Conservation (phyloP, 2,329 filamentous ascomycete species). For the Botryosphaeria dothidea region DNA sequence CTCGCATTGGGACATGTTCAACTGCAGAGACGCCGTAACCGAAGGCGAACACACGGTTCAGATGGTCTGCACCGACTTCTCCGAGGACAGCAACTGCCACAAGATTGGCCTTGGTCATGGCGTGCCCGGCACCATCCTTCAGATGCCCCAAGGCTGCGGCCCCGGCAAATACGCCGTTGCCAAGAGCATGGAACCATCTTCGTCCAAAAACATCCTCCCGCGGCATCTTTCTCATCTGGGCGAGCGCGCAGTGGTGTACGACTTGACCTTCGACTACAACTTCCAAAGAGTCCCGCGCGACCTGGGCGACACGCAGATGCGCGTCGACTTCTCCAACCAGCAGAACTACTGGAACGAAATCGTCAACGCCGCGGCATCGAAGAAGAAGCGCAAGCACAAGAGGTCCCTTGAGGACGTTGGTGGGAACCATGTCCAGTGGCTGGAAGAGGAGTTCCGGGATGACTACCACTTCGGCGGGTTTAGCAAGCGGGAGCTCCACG, state of each 20-base stretch:
- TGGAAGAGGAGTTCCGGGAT: slow-evolving; percentile 42
- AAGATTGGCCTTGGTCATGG: slow-evolving; percentile 41
- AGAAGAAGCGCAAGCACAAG: slow-evolving; percentile 28
- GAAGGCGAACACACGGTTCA: slow-evolving; percentile 37
- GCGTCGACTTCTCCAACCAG: slow-evolving; percentile 22
- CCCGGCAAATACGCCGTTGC: slow-evolving; percentile 44
- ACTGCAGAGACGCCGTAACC: slow-evolving; percentile 33
- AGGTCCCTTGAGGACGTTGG: slow-evolving; percentile 31
- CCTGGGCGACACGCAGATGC: slow-evolving; percentile 21
- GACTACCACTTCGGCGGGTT: slow-evolving; percentile 33
- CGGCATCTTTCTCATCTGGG: slow-evolving; percentile 24
- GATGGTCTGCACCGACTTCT: slow-evolving; percentile 41
- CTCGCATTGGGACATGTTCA: slow-evolving; percentile 47
- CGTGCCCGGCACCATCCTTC: slow-evolving; percentile 40
- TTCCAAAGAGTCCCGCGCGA: slow-evolving; percentile 19
- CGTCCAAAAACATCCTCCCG: slow-evolving; percentile 25
- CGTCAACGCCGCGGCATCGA: slow-evolving; percentile 23
- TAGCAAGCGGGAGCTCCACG: slow-evolving; percentile 32
- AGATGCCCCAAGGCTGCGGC: slow-evolving; percentile 46
- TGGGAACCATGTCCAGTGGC: slow-evolving; percentile 38
- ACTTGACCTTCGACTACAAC: slow-evolving; percentile 24
- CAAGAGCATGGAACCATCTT: slow-evolving; percentile 27
- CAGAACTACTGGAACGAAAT: slow-evolving; percentile 22
- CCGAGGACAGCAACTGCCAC: slow-evolving; percentile 39
- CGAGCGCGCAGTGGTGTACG: slow-evolving; percentile 18